Evolutionary conservation across 306 rosid genomes (phyloP).

Genomic region (Pueraria montana): DNA sequence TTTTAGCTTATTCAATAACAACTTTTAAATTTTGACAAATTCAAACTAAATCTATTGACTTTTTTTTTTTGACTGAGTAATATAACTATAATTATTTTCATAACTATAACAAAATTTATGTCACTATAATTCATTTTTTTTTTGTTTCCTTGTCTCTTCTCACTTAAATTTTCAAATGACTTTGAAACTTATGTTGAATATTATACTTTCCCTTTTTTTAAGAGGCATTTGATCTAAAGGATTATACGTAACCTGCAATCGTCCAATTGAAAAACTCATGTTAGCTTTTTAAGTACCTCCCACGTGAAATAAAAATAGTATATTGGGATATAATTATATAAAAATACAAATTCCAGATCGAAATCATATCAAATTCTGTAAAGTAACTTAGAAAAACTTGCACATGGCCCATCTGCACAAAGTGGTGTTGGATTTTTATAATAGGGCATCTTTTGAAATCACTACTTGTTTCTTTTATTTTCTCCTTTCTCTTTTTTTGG

Average conservation of each 20-base stretch:
- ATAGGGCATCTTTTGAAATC: neutral
- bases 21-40: no score
- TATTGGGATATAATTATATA: neutral
- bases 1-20: no score
- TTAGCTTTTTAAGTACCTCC: neutral
- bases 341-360: slow-evolving; percentile 9
- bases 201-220: no score
- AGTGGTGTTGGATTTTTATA: slow-evolving; percentile 28
- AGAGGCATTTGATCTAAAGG: neutral
- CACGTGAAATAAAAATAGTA: neutral
- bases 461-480: neutral
- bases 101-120: no score
- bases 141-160: no score
- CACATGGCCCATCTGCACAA: slow-evolving; percentile 20
- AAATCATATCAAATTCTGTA: neutral
- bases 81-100: no score
- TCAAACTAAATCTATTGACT: no score
- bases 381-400: neutral
- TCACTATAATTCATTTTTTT: no score
- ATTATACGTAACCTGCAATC: neutral
- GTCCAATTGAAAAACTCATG: slow-evolving; percentile 9
- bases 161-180: no score
- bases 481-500: no score
- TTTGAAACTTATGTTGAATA: no score
- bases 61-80: no score